Base-by-base conservation (phyloP, 768 basidiomycete species). In the Saitozyma sp. region DNA sequence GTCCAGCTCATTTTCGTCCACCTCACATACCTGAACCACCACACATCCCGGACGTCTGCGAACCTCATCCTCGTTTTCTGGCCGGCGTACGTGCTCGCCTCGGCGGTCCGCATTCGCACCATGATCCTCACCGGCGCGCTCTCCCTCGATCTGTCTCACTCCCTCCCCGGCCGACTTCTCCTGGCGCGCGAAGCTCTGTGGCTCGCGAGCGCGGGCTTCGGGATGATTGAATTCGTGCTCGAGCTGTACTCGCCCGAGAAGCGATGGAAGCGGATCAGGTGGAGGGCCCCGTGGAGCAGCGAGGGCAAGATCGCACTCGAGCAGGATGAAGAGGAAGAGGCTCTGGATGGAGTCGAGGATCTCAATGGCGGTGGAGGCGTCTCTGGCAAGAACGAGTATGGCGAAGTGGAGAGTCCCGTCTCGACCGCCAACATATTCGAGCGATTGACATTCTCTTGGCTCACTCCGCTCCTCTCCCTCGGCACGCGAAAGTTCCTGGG, bases 371-470 rank as follows among this genome's bases (percentile, higher is more conserved):
- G 57, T 13, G 65, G 67, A 17, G 63, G 39, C 0, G 48, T 67
- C 1, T 13, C 13, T 17, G 69, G 66, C n/a, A 74, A 73, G 56
- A 70, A 70, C 49, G 67, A 77, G 46, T 55, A 74, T 55, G 73
- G 74, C 13, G 73, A 76, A 39, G 59, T 74, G 19, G 90, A 92
- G 72, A 89, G 82, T 72, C 92, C 92, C 0, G 79, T 88, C 1
- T 69, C 88, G 16, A 88, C 85, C 0, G 89, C 92, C 16, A 93
- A 91, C 74, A 81, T 92, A 19, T 94, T 87, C 75, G 91, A 89
- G 70, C 82, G 41, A 38, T 50, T 83, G 84, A 87, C 86, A 0
- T 98, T 97, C 74, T 80, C 82, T 0, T 98, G 92, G 92, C 85
- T 97, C 82, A 91, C 90, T 0, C 84, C 78, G 1, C 51, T 78